Conservation (phyloP, 1,139 yeast species). For the Zygosaccharomyces sapae region DNA sequence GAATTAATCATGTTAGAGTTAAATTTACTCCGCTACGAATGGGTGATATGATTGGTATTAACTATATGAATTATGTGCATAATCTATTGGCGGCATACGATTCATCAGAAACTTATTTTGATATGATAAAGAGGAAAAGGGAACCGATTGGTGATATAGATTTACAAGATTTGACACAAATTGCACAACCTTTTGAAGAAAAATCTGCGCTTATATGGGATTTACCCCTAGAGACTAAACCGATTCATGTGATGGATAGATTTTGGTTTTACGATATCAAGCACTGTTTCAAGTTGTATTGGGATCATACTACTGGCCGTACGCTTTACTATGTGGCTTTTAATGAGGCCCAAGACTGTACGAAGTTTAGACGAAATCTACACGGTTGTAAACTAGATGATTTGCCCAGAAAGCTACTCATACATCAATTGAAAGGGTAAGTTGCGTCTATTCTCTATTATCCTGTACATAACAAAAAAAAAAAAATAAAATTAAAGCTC, state of each 20-base stretch:
- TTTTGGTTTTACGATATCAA: slow-evolving; percentile 34
- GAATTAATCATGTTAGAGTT: slow-evolving; percentile 23
- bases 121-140: slow-evolving; percentile 5
- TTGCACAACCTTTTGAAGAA: slow-evolving; percentile 20
- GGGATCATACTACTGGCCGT: slow-evolving; percentile 21
- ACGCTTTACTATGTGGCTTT: slow-evolving; percentile 29
- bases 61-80: slow-evolving; percentile 16
- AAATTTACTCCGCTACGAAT: slow-evolving; percentile 16
- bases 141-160: slow-evolving; percentile 1
- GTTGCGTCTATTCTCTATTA: slow-evolving; percentile 1
- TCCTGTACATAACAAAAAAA: not conserved
- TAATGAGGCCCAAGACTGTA: slow-evolving; percentile 23
- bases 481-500: no score
- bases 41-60: not conserved
- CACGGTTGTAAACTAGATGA: slow-evolving; percentile 29
- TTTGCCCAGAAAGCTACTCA: slow-evolving; percentile 15
- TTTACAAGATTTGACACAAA: slow-evolving; percentile 9
- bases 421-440: slow-evolving; percentile 18
- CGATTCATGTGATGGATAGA: slow-evolving; percentile 17
- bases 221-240: slow-evolving; percentile 22
- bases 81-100: slow-evolving; percentile 26
- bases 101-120: slow-evolving; percentile 20
- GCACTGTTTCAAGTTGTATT: slow-evolving; percentile 27
- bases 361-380: slow-evolving; percentile 27
- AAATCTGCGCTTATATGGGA: slow-evolving; percentile 32